Base-by-base conservation (phyloP, 805 yeast genomes). In the Metschnikowia continentalis region DNA sequence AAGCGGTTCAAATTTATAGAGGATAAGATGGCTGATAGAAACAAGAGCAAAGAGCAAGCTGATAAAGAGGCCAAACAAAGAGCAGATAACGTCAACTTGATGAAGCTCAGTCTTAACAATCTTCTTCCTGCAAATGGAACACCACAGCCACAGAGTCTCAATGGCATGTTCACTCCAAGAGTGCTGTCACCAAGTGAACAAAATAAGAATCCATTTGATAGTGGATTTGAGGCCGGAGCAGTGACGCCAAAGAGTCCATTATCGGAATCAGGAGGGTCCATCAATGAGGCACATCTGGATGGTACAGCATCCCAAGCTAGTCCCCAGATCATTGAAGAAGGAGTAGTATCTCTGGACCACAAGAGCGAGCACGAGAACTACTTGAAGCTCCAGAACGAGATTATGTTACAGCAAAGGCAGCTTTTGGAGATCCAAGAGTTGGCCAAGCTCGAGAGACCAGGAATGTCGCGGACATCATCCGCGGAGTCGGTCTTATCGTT, bases 1-100 rank as follows among this genome's bases (percentile, higher is more conserved):
- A 78, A 77, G 33, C 76, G 90, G 65, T 78, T 81, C 53, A 69
- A 67, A 46, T 74, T 66, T 61, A 78, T 70, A 35, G 78, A 70
- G 60, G 70, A 70, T 22, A 77, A 75, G 54, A 68, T 76, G 54
- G 63, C 62, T 26, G 55, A 54, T 32, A 58, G 56, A 47, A 58
- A 56, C 35, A 32, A 56, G 33, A 39, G 43, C 15, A 50, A 47
- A 14, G 47, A 44, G 30, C 26, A 47, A 15, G 11, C 14, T 17
- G 36, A 49, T 7, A 50, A 47, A 10, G 39, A 19, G 22, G 42
- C 22, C 33, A 30, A 35, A 32, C n/a, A 36, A 6, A 46, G 43
- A n/a, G n/a, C 46, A 6, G 46, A 41, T 3, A 48, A 50, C 32
- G 49, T 41, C 26, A 48, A 50, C 35, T 50, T 44, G 50, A 42